Evolutionary conservation across 495 filamentous ascomycete species (phyloP), one percentile per base, ranked within the genome.

Genomic region (Chaetomium tenue): DNA sequence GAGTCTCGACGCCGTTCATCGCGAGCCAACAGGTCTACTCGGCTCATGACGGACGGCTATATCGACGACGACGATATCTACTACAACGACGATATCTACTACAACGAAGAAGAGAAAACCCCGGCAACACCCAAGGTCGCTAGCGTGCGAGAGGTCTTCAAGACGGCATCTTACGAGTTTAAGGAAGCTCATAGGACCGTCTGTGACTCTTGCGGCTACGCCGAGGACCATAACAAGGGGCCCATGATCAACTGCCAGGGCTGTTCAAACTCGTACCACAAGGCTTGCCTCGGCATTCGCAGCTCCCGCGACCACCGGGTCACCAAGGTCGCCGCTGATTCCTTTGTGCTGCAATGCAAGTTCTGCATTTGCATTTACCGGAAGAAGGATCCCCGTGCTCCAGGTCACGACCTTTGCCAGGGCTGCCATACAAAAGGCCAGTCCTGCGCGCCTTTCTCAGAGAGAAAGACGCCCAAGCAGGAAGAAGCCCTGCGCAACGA

Each of bases 281-380:
- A 89, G 68, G 70, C 67, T 39, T 99, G 95, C 71, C 79, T 99
- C 16, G 91, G 92, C 22, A 73, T 78, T n/a, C 86, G 93, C 20
- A 83, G 78, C 37, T 73, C 67, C 13, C 83, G 95, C 50, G 91
- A 97, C 6, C 94, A 98, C 75, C 79, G 93, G n/a, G 91, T 95
- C 26, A 97, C 94, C n/a, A 98, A 97, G 73, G 79, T 97, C 54
- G 85, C 77, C 5, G 78, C 86, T 5, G 86, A 88, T 16, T 78
- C 89, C 18, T 97, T 94, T 68, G 87, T 98, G 46, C 77, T 98
- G 42, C 95, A 99, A 72, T 99, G 95, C 74, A 87, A 86, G 62
- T 89, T 88, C 48, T 99, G 95, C 70, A 78, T 97, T 50, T 86
- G 89, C 25, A 70, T 78, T 20, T 75, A 86, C 42, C 79, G 80